Base-by-base conservation (phyloP, 495 filamentous ascomycete species). In the Chaetomium tenue region DNA sequence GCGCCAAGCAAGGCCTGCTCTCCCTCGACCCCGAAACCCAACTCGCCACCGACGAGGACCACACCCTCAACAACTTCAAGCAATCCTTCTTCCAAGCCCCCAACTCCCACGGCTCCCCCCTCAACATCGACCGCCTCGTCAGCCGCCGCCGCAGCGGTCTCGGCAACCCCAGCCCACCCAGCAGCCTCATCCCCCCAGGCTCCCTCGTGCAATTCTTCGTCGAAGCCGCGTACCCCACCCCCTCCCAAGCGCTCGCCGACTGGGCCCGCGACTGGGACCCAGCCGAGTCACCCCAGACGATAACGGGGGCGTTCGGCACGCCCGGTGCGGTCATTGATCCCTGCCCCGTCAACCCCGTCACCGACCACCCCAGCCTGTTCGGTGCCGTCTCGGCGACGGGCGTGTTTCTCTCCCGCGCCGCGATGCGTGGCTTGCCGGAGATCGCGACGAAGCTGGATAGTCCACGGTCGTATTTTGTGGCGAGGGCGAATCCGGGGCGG, bases 1-100 rank as follows among this genome's bases (percentile, higher is more conserved):
- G 92, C 6, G 78, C 85, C 65, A 97, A 95, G 73, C 85, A 87
- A 61, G 92, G 92, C 5, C 80, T 97, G 15, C 77, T 96, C 7
- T 92, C 91, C 9, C 78, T 97, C 0, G 91, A 95, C 70, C 91
- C 91, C 22, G 84, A 91, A 66, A 80, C 78, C 18, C 77, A 69
- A 22, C 81, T 73, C 54, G 68, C 70, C 37, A 59, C 68, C 2
- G 56, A 71, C 2, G 56, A 71, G 5, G 71, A 71, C 28, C 46
- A 73, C 8, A 69, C 72, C 16, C 50, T 78, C 18, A 65, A 73
- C 13, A 71, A 51, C 54, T 76, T 78, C 46, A 70, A 74, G 16
- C 30, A 60, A 18, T 69, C 70, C 8, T 73, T 75, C 61, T 60
- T 61, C 0, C 69, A 73, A 20, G 18, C 4, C 15, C 44, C 44